Conservation (phyloP, 2,329 filamentous ascomycete species). For the Ophioceras dolichostomum region DNA sequence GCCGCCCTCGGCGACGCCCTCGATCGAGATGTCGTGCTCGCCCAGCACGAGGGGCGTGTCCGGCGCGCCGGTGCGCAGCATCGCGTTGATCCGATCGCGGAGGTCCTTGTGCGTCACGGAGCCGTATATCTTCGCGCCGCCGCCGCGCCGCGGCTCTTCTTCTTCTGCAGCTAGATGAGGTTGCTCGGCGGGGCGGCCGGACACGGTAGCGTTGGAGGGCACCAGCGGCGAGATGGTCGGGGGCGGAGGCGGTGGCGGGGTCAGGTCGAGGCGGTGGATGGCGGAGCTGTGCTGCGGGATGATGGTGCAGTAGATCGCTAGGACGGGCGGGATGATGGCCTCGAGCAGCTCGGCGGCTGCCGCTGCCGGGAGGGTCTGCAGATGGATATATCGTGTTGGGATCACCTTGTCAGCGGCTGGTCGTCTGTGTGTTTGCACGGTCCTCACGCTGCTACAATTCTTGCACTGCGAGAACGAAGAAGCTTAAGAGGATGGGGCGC, state of each 20-base stretch:
- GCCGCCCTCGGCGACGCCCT: constrained; percentile 14
- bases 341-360: constrained; percentile 21
- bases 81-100: constrained; percentile 18
- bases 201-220: constrained; percentile 6
- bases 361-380: no score
- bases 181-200: no score
- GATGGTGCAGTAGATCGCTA: no score
- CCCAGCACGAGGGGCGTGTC: constrained; percentile 22
- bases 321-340: constrained; percentile 21
- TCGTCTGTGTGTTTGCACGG: no score
- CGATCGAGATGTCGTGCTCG: constrained; percentile 17
- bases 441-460: no score
- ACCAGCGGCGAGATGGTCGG: constrained; percentile 13
- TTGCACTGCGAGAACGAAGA: no score
- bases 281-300: no score
- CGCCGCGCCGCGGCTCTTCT: constrained; percentile 2
- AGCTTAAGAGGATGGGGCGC: no score
- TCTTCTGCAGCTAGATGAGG: no score
- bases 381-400: no score
- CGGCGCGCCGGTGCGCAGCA: constrained; percentile 18
- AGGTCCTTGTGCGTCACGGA: constrained; percentile 27
- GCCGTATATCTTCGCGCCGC: constrained; percentile 23
- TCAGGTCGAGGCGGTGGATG: constrained; percentile 24
- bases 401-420: no score
- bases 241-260: constrained; percentile 20